These are phyloP conservation scores for Telopea speciosissima DNA, from an alignment of 177 flowering plant species.

Conservation along the genomic window DNA sequence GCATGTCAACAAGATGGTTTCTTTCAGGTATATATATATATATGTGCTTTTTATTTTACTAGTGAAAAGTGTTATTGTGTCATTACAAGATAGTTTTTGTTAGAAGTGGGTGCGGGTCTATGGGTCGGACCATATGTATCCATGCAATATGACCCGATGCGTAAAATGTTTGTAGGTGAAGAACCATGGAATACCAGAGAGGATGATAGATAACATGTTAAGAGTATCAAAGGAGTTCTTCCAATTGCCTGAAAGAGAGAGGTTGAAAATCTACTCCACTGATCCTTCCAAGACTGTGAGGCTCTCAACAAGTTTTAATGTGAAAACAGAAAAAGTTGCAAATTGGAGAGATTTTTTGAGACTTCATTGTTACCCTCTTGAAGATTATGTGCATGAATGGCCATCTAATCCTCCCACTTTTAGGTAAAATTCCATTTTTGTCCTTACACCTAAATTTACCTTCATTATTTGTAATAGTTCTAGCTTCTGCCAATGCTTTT, in stretches of 20 bases:
- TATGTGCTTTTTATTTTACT: too few species aligned
- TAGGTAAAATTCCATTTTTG: conserved; percentile 18
- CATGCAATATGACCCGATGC: too few species aligned
- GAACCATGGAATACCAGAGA: conserved; percentile 55
- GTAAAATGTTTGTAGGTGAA: conserved; percentile 26
- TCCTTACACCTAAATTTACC: too few species aligned
- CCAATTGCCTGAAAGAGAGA: conserved; percentile 49
- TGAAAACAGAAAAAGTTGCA: conserved; percentile 48
- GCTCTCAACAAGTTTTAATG: conserved; percentile 67
- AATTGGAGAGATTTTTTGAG: conserved; percentile 75
- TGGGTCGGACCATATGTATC: too few species aligned
- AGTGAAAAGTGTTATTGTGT: too few species aligned
- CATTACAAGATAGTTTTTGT: too few species aligned
- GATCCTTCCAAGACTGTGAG: conserved; percentile 49
- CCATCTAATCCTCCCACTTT: conserved; percentile 52
- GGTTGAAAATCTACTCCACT: conserved; percentile 50
- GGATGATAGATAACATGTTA: conserved; percentile 32
- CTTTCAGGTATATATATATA: conserved; percentile 44
- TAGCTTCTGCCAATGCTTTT: too few species aligned
- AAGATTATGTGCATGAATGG: conserved; percentile 52
- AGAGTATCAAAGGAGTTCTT: conserved; percentile 45
- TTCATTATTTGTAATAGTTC: too few species aligned
- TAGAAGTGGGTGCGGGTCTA: too few species aligned
- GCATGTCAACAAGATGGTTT: conserved; percentile 59
- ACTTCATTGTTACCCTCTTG: conserved; percentile 62